Conservation (phyloP, 2,329 filamentous ascomycete genomes). For the Thelonectria discophora region DNA sequence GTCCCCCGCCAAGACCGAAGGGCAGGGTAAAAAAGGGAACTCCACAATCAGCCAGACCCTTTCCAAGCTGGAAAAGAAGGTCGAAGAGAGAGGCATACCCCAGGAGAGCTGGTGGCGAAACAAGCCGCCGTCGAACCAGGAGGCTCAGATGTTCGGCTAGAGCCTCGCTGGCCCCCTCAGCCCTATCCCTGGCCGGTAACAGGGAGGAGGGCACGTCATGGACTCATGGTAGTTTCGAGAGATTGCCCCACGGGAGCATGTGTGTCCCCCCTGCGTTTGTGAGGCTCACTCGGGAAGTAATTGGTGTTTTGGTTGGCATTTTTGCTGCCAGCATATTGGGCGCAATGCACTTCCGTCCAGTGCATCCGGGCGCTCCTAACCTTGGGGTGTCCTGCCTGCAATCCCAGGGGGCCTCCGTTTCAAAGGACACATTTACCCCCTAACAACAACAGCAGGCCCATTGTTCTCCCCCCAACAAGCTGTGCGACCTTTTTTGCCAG, state of each 20-base stretch:
- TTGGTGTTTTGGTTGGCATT: too few relatives aligned
- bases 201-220: conserved; percentile 41
- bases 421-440: too few relatives aligned
- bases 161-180: conserved; percentile 39
- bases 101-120: conserved; percentile 43
- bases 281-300: conserved; percentile 13
- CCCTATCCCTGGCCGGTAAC: conserved; percentile 37
- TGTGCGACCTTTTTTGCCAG: conserved; percentile 16
- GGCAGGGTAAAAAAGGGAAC: conserved; percentile 27
- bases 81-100: conserved; percentile 28
- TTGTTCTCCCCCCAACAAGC: too few relatives aligned
- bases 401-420: too few relatives aligned
- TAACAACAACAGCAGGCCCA: too few relatives aligned
- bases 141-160: conserved; percentile 17
- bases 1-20: conserved; percentile 14
- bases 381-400: too few relatives aligned
- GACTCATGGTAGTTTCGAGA: too few relatives aligned
- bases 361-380: background rate
- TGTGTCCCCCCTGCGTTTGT: background rate
- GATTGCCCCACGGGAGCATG: too few relatives aligned
- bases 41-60: conserved; percentile 38
- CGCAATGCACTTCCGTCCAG: background rate
- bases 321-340: conserved; percentile 17
- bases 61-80: conserved; percentile 40
- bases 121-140: conserved; percentile 32